Base-by-base conservation (phyloP, 805 yeast species). In the Phaffomyces opuntiae region DNA sequence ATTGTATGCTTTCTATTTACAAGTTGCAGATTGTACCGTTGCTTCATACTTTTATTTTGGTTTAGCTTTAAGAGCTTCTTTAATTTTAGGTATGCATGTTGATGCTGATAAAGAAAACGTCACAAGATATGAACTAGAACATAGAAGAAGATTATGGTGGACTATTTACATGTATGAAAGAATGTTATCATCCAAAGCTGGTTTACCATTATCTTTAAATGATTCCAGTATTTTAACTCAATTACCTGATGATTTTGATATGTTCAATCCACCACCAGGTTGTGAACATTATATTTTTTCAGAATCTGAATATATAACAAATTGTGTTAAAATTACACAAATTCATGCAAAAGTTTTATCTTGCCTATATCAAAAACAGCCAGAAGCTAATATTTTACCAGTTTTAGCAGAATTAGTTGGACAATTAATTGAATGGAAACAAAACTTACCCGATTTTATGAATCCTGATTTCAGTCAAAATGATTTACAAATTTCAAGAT, bases 131-230 rank as follows among this genome's bases (percentile, higher is more conserved):
- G 91, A 83, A 68, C 80, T 84, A 53, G 96, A 90, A 53, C 89
- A 86, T 62, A 73, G 96, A 43, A 75, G 95, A 58, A 75, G 90
- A 47, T 64, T 87, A 33, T 89, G 91, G 69, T 89, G 96, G 96
- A 82, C 89, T 37, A 80, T 83, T 31, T 88, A 87, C 64, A 78
- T 82, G 63, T 77, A 87, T 54, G 97, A 89, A 65, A 66, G 91
- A 62, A 84, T 85, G 91, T 64, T 85, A 36, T 82, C 88, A 7
- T 82, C 90, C 12, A 85, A 85, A 56, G 90, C 90, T 0, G 95
- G 95, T 1, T 64, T 85, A 25, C 95, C 95, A 0, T 61, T 85
- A 38, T 79, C 87, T 44, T 75, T 90, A 48, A 82, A 93, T 0
- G 93, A 85, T 59, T 86, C 83, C 48, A 85, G 91, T 49, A 83